Evolutionary conservation across 2,329 filamentous ascomycete species (phyloP), one percentile per base, ranked within the genome.

Genomic region (Sporothrix euskadiensis): DNA sequence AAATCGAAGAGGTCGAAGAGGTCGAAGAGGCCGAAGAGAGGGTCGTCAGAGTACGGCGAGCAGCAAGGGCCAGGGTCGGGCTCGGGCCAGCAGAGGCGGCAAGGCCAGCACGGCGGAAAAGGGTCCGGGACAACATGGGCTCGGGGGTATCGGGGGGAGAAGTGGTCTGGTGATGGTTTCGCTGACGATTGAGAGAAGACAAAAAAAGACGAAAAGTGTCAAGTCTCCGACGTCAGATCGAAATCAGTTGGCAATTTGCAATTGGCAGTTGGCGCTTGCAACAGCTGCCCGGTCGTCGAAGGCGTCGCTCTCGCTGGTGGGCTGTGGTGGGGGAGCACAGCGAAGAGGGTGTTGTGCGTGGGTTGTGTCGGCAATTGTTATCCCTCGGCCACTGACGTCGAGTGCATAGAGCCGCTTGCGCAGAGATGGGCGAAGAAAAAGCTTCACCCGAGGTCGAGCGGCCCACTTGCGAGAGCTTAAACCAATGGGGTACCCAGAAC

Each of bases 111-210:
- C 88, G 86, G 78, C 82, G 79, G 78, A 83, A 82, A 77, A 90
- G 80, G 74, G 85, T 82, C 81, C 84, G 84, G 81, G 86, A 85
- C 81, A 88, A 89, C 89, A 91, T 90, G 71, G 54, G 52, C 30
- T 57, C 52, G n/a, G 19, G 52, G 70, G 39, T 8, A 30, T 65
- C 35, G 9, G 61, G 16, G 61, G 12, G 19, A 2, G 16, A 26
- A 26, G 8, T 26, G 10, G 54, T 32, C 41, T 44, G 65, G 44
- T 30, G 32, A 66, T n/a, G 32, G 26, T 52, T 32, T 35, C 16
- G 30, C 63, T 49, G 41, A 32, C 63, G n/a, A n/a, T 7, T 10
- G 39, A n/a, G 16, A 61, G 35, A 30, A 22, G 41, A 32, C 35
- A 22, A 63, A 10, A 44, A 22, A 30, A 22, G 41, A 32, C 35